Evolutionary conservation across 2,329 filamentous ascomycete genomes (phyloP).

Genomic region (Acrocalymma vagum): DNA sequence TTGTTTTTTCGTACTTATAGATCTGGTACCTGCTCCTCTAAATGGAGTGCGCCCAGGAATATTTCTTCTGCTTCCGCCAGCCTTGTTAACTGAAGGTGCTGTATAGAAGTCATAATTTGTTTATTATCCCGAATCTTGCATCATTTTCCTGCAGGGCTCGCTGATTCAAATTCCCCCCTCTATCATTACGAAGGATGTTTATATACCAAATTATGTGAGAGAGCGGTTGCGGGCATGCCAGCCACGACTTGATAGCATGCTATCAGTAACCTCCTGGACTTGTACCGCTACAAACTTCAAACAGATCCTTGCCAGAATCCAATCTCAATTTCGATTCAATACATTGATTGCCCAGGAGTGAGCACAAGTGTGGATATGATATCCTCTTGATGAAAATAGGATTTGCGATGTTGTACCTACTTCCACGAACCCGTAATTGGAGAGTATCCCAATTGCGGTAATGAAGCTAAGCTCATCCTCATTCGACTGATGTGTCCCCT

Average conservation of each 20-base stretch:
- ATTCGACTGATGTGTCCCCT: conserved; percentile 35
- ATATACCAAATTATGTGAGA: no score
- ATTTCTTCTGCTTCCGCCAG: no score
- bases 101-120: no score
- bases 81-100: no score
- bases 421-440: conserved; percentile 39
- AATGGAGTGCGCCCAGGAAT: no score
- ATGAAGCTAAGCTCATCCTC: conserved; percentile 35
- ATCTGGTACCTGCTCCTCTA: no score
- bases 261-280: conserved; percentile 14
- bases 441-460: conserved; percentile 35
- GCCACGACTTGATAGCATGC: conserved; percentile 23
- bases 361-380: conserved; percentile 46
- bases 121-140: no score
- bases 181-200: no score
- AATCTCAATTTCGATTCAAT: conserved; percentile 30
- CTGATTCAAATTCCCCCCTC: no score
- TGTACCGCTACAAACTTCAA: conserved; percentile 21
- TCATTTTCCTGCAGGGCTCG: no score
- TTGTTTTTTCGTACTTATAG: no score
- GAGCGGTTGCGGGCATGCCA: conserved; percentile 16
- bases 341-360: conserved; percentile 41
- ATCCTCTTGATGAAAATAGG: conserved; percentile 23
- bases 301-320: conserved; percentile 17
- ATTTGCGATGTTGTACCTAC: conserved; percentile 15